Percentiles rank a stretch among this genome's conserved stretches.
phyloP scores from a whole-genome alignment of 352 stramenopile genomes.

The Pythium phragmiticola region DNA sequence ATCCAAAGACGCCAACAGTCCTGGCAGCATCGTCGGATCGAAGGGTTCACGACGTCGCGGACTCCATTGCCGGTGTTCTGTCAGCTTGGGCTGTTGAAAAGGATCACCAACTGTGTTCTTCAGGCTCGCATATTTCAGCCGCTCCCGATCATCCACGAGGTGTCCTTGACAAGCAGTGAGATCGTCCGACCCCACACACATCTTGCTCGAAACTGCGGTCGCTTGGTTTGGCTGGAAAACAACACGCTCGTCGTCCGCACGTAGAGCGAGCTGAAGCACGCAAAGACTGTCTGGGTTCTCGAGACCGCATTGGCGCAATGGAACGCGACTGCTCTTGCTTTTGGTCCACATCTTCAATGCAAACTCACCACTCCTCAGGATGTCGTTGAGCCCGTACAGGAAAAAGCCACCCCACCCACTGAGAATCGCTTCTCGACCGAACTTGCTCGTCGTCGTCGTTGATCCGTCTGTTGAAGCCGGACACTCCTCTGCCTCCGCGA shows the following conservation, averaged over 20 bases:
- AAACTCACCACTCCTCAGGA: background rate
- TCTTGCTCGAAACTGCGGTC: background rate
- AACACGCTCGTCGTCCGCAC: background rate
- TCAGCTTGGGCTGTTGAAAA: constrained; percentile 23
- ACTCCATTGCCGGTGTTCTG: constrained; percentile 27
- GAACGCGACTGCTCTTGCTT: background rate
- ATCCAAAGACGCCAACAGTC: constrained; percentile 45
- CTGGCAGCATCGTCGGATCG: constrained; percentile 34
- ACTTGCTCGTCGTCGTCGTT: background rate
- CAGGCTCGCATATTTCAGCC: background rate
- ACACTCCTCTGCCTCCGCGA: constrained; percentile 4
- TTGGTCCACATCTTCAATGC: constrained; percentile 4
- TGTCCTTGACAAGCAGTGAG: background rate
- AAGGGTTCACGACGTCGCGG: constrained; percentile 20
- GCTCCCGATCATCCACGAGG: background rate
- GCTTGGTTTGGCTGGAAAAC: background rate
- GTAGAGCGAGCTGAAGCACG: background rate
- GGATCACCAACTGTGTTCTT: constrained; percentile 17
- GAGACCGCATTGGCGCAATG: background rate
- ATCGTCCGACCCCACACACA: too few relatives aligned
- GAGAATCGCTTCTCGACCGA: constrained; percentile 4
- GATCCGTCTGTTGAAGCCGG: background rate
- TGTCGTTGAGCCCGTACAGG: background rate
- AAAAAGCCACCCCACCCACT: constrained; percentile 7
- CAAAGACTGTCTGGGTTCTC: constrained; percentile 2